Base-by-base conservation (phyloP, 352 stramenopile species). In the Thalassiosira mediterranea region DNA sequence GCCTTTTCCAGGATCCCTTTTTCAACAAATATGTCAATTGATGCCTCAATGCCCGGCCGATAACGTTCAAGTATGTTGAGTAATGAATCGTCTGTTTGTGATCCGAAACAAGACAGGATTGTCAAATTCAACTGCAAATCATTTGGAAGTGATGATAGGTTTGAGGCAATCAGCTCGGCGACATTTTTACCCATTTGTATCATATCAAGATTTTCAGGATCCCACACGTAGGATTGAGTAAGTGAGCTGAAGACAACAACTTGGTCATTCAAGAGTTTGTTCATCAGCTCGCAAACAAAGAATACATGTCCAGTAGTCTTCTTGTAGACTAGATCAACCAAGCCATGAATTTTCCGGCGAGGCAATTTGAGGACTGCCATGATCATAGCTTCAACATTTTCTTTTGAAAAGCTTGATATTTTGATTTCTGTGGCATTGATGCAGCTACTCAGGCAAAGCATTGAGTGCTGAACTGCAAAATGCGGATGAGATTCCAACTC, bases 271-370 rank as follows among this genome's bases (percentile, higher is more conserved):
- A 72, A 29, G 29, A 76, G 59, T 15, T 59, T 73, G 23, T 73
- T 79, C 21, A 79, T n/a, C 1, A 79, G 32, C 47, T 79, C 25
- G 46, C 72, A 47, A 10, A 73, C 40, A 47, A 79, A 79, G n/a
- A 68, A 53, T 13, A 44, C 44, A 68, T 79, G 52, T 0, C 69
- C 69, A 51, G 60, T 29, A 28, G 60, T 73, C 32, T 79, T 79
- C 25, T 68, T 79, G 38, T 73, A 46, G 13, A 79, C 51, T 42
- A 56, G 28, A 48, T 61, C 21, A 1, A 53, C 63, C 10, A 79
- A 25, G 10, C 62, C 44, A 15, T 34, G 4, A 29, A 73, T 62
- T 11, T 73, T 11, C 38, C 69, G 49, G 19, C 40, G 29, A 19
- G 69, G 60, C 25, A 79, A 37, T 26, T 51, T 23, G 28, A 76